A percentile compares a stretch with the other conserved stretches of the same genome.
Evolutionary conservation across 257 asterid genomes (phyloP).

Genomic region (Handroanthus guayacan): DNA sequence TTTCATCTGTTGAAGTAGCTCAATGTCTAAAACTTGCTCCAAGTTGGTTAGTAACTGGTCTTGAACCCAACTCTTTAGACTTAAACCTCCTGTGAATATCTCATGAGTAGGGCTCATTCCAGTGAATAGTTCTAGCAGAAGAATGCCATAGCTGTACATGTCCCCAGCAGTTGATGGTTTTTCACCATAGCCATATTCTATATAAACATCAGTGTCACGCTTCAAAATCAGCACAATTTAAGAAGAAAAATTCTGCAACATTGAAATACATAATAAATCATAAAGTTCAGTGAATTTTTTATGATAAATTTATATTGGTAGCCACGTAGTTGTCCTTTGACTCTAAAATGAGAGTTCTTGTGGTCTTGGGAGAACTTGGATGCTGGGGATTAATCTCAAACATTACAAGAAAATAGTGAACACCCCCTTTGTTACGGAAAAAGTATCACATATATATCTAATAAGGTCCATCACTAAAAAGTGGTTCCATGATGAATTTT

Average conservation of each 20-base stretch:
- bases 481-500: too few species aligned
- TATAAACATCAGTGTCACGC: background rate
- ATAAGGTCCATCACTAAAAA: too few species aligned
- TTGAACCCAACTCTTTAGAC: slow-evolving; percentile 60
- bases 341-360: too few species aligned
- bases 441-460: too few species aligned
- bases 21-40: slow-evolving; percentile 49
- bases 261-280: background rate
- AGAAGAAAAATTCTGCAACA: background rate
- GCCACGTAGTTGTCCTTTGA: too few species aligned
- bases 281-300: background rate
- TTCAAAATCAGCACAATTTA: slow-evolving; percentile 8
- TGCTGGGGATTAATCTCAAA: too few species aligned
- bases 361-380: too few species aligned
- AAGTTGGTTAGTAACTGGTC: slow-evolving; percentile 43
- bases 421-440: too few species aligned
- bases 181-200: slow-evolving; percentile 66
- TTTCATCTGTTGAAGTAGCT: slow-evolving; percentile 33
- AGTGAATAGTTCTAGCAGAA: slow-evolving; percentile 59
- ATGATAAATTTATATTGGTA: too few species aligned
- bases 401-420: too few species aligned
- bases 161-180: slow-evolving; percentile 62
- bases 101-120: slow-evolving; percentile 59
- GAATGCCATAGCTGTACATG: slow-evolving; percentile 71
- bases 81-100: slow-evolving; percentile 47